Percentiles rank a stretch among this genome's conserved stretches.
phyloP scores from a whole-genome alignment of 1,284 basidiomycete genomes.

The Pseudozyma hubeiensis region DNA sequence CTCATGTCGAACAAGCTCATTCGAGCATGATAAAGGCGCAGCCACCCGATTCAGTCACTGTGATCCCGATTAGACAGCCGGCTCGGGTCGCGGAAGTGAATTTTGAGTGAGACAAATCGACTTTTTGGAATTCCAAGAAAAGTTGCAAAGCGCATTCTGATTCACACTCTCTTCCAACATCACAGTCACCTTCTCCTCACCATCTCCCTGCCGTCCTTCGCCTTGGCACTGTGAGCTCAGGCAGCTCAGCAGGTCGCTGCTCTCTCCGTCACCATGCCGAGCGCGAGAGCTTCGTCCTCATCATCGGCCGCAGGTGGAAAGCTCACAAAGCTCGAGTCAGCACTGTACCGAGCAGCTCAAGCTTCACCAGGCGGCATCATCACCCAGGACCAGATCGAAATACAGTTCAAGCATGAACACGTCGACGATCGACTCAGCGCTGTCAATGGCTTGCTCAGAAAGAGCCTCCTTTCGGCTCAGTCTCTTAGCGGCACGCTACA shows the following conservation, averaged over 20 bases:
- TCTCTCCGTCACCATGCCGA: slow-evolving; percentile 16
- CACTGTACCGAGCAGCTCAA: slow-evolving; percentile 47
- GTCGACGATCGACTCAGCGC: slow-evolving; percentile 58
- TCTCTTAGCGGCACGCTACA: slow-evolving; percentile 47
- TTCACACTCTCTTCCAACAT: not conserved
- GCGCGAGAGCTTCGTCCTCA: slow-evolving; percentile 27
- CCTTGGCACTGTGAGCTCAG: not conserved
- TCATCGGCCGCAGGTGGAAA: slow-evolving; percentile 32
- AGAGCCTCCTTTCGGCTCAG: slow-evolving; percentile 58
- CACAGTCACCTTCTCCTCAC: not conserved
- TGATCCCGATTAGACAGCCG: slow-evolving; percentile 2
- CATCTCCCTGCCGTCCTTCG: no score
- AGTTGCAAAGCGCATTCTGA: not conserved
- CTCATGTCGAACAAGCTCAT: slow-evolving; percentile 18
- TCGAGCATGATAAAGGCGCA: slow-evolving; percentile 1
- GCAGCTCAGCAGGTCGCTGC: not conserved
- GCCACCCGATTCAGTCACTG: slow-evolving; percentile 23
- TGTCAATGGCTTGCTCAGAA: slow-evolving; percentile 62
- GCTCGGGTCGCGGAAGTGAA: slow-evolving; percentile 10
- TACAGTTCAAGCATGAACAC: slow-evolving; percentile 44
- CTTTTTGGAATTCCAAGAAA: not conserved
- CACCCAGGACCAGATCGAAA: slow-evolving; percentile 53
- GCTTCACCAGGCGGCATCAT: slow-evolving; percentile 40
- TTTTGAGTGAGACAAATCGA: slow-evolving; percentile 3
- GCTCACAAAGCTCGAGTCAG: slow-evolving; percentile 53